Conservation (phyloP, 2,329 filamentous ascomycete genomes). For the Fusarium metavorans region DNA sequence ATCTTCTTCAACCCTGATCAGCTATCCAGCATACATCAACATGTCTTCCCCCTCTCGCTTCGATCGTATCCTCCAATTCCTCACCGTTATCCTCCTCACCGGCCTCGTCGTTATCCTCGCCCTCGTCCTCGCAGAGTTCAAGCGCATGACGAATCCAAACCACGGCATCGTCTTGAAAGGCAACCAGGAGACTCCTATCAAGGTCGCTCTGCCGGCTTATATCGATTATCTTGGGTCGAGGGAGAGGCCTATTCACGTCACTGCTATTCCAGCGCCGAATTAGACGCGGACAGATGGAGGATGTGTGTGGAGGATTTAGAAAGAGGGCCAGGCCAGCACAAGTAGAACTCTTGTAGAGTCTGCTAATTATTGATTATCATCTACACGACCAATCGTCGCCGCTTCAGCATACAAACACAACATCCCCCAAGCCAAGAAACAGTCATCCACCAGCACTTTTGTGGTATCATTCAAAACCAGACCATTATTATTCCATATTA, state of each 20-base stretch:
- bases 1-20: not conserved
- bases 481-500: not conserved
- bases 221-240: not conserved
- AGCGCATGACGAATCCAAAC: slow-evolving; percentile 13
- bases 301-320: not conserved
- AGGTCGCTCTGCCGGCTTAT: not conserved
- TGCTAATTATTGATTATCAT: not conserved
- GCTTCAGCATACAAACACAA: not conserved
- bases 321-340: not conserved
- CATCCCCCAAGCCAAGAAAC: not conserved
- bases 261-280: not conserved
- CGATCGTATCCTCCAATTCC: not conserved
- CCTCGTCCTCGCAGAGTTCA: slow-evolving; percentile 29
- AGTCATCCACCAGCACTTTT: slow-evolving; percentile 5
- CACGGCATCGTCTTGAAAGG: not conserved
- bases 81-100: slow-evolving; percentile 7
- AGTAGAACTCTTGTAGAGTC: not conserved
- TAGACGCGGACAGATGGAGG: not conserved
- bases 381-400: not conserved
- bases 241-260: not conserved
- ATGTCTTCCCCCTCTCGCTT: not conserved
- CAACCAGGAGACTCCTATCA: not conserved
- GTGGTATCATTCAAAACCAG: slow-evolving; percentile 26
- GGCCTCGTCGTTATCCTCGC: slow-evolving; percentile 21
- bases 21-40: not conserved